These are phyloP conservation scores for Salix exigua DNA, from an alignment of 345 rosid species.

Conservation along the genomic window DNA sequence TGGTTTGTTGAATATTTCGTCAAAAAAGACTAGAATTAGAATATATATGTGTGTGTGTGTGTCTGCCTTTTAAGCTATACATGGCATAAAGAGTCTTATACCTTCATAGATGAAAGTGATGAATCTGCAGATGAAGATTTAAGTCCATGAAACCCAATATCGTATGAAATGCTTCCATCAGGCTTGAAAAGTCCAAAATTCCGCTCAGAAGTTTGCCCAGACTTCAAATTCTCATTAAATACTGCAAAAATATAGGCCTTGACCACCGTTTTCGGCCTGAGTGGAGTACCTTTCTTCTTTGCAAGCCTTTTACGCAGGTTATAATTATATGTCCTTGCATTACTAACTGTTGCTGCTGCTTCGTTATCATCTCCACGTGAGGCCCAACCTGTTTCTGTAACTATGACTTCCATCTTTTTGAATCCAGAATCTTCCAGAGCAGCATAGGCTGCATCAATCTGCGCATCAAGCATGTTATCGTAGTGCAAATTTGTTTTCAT, in stretches of 20 bases:
- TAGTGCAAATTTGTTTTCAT: constrained; percentile 62
- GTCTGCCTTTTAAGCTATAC: constrained; percentile 1
- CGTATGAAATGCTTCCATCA: constrained; percentile 82
- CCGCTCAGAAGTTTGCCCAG: constrained; percentile 86
- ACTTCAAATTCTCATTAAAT: constrained; percentile 76
- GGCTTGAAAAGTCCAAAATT: constrained; percentile 89
- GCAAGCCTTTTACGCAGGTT: constrained; percentile 93
- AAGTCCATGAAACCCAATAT: constrained; percentile 76
- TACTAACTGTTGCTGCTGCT: constrained; percentile 72
- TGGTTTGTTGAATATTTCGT: background rate
- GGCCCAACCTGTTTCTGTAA: constrained; percentile 98
- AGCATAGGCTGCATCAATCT: constrained; percentile 90
- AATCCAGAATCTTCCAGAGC: constrained; percentile 82
- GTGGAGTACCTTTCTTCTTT: constrained; percentile 90
- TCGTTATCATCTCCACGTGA: constrained; percentile 78
- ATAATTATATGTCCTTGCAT: constrained; percentile 85
- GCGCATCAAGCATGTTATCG: constrained; percentile 99
- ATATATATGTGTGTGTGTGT: too few relatives aligned
- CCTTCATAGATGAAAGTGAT: constrained; percentile 50
- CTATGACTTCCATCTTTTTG: constrained; percentile 77
- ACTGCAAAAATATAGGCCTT: constrained; percentile 88
- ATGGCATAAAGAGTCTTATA: constrained; percentile 31
- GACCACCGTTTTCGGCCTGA: constrained; percentile 62
- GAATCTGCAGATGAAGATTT: constrained; percentile 61
- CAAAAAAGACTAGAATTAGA: background rate